A percentile compares a stretch with the other conserved stretches of the same genome.
phyloP scores from a whole-genome alignment of 2,329 filamentous ascomycete species.

The Diaporthe destruens region DNA sequence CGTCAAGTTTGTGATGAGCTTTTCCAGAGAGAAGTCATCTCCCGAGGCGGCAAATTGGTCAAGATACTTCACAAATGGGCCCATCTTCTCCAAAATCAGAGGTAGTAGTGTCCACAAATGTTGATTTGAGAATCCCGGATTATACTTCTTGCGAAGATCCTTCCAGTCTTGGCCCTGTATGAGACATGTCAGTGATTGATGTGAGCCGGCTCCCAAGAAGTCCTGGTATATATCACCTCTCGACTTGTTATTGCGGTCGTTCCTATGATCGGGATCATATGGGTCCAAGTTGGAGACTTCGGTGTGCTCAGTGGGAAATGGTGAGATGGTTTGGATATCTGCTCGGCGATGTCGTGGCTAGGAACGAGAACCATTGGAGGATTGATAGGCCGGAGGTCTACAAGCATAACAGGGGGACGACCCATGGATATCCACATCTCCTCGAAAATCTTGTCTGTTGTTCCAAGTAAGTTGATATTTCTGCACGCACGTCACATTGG shows the following conservation, averaged over 20 bases:
- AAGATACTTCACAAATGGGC: neutral
- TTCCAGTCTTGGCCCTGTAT: constrained; percentile 22
- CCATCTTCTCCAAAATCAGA: neutral
- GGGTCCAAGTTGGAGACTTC: constrained; percentile 1
- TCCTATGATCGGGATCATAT: constrained; percentile 14
- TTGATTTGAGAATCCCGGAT: constrained; percentile 11
- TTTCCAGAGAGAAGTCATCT: neutral
- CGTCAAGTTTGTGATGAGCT: neutral
- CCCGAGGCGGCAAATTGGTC: neutral
- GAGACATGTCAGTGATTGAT: neutral
- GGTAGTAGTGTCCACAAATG: constrained; percentile 1
- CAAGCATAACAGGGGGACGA: constrained; percentile 5
- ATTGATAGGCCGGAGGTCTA: constrained; percentile 1
- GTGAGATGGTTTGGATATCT: neutral
- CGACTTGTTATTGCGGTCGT: neutral
- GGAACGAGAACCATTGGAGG: constrained; percentile 1
- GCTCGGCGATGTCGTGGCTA: constrained; percentile 6
- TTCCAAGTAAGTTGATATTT: too few species aligned
- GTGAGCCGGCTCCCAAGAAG: neutral
- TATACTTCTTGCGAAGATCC: constrained; percentile 5
- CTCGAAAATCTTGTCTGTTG: neutral
- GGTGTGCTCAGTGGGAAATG: constrained; percentile 14
- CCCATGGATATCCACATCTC: neutral
- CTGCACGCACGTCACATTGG: too few species aligned
- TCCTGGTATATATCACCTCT: neutral